A percentile compares a stretch with the other conserved stretches of the same genome.
Conservation (phyloP, 2,329 filamentous ascomycete species). For the Exophiala viscosa region DNA sequence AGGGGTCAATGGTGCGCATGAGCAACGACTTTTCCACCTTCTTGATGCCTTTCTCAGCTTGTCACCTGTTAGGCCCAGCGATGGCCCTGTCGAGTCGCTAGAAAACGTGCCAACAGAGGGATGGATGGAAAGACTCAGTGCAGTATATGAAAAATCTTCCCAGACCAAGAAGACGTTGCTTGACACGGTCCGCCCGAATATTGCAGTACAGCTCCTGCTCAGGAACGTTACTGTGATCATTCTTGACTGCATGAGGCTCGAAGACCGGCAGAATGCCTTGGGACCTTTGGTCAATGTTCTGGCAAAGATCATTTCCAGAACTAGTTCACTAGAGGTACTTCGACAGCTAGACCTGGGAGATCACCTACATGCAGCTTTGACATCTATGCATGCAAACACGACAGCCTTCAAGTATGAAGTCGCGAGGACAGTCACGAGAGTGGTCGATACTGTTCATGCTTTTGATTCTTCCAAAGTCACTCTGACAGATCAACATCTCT, state of each 20-base stretch:
- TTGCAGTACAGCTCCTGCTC: slow-evolving; percentile 13
- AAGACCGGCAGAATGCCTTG: slow-evolving; percentile 2
- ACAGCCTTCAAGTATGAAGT: slow-evolving; percentile 8
- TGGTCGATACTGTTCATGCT: slow-evolving; percentile 18
- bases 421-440: slow-evolving; percentile 11
- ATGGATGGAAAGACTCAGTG: slow-evolving; percentile 14
- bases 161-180: slow-evolving; percentile 11
- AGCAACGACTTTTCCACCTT: slow-evolving; percentile 46
- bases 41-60: slow-evolving; percentile 29
- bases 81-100: background rate
- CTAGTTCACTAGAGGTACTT: slow-evolving; percentile 9
- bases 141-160: slow-evolving; percentile 12
- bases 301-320: slow-evolving; percentile 10
- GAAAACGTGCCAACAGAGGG: background rate
- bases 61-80: slow-evolving; percentile 25
- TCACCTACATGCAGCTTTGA: slow-evolving; percentile 4
- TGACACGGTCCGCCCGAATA: slow-evolving; percentile 6
- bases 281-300: slow-evolving; percentile 10
- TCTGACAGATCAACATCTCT: slow-evolving; percentile 44
- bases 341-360: slow-evolving; percentile 9
- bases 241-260: slow-evolving; percentile 13
- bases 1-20: slow-evolving; percentile 33
- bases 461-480: slow-evolving; percentile 27
- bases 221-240: slow-evolving; percentile 15
- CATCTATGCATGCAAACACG: background rate